Base-by-base conservation (phyloP, 805 yeast species). In the Isabelozyma pseudorhagii region DNA sequence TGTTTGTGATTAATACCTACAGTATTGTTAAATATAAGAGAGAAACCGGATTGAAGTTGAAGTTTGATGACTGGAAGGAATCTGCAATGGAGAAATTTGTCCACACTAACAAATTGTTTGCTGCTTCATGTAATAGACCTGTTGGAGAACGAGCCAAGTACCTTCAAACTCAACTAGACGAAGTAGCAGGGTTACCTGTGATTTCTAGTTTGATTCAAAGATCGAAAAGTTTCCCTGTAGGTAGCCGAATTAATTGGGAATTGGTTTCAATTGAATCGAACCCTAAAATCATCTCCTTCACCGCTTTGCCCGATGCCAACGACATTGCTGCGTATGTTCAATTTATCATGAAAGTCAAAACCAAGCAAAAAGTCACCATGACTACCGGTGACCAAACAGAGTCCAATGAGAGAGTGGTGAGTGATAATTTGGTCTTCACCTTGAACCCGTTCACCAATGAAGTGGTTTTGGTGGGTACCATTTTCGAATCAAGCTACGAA, bases 1-100 rank as follows among this genome's bases (percentile, higher is more conserved):
- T 82, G 45, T 82, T 84, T 58, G 85, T 89, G 38, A 78, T 82
- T 63, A 87, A 86, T 64, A 83, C 91, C 41, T 75, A 75, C 47
- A 77, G 74, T 51, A 73, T 78, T 4, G 76, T 73, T 48, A 74
- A 74, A 54, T 79, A 68, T 59, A 77, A 71, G 65, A 61, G 66
- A 41, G 79, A 74, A 45, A 69, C 77, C 38, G 66, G 67, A 38
- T 62, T 68, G 51, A 67, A 66, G 27, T 80, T 83, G 38, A 62
- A 79, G 49, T 86, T 83, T 66, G 89, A 92, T 31, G 79, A 83
- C 51, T 92, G 97, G 97, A 89, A 88, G 66, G 93, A 90, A 67
- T 78, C 78, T 29, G 96, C 96, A 7, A 83, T 92, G 57, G 89
- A 89, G 4, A 75, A 74, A 46, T 91, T 83, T 65, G 87, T 86